A percentile compares a stretch with the other conserved stretches of the same genome.
phyloP scores from a whole-genome alignment of 495 filamentous ascomycete species.

The Tuber magnatum region DNA sequence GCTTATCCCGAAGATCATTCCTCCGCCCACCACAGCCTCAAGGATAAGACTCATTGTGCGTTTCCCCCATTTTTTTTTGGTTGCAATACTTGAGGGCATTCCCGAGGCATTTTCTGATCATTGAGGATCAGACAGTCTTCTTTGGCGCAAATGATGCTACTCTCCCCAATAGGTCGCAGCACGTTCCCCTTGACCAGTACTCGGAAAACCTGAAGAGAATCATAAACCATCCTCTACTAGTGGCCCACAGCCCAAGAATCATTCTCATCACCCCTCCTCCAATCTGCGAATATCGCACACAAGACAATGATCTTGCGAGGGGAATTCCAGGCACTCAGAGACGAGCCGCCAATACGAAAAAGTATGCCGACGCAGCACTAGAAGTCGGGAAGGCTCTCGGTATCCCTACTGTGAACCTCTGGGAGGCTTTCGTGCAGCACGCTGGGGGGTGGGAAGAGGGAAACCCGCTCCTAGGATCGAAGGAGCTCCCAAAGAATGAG shows the following conservation, averaged over 20 bases:
- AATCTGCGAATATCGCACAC: constrained; percentile 65
- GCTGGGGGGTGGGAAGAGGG: constrained; percentile 57
- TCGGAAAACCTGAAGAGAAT: constrained; percentile 63
- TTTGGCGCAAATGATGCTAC: constrained; percentile 83
- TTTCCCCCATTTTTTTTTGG: constrained; percentile 12
- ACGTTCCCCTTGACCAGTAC: constrained; percentile 67
- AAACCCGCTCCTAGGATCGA: constrained; percentile 50
- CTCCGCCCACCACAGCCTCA: constrained; percentile 49
- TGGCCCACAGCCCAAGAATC: constrained; percentile 63
- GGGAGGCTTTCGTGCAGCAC: constrained; percentile 65
- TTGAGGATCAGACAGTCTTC: constrained; percentile 57
- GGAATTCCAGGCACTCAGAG: constrained; percentile 51
- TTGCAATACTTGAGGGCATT: neutral
- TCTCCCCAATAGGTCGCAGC: constrained; percentile 55
- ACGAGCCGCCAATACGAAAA: constrained; percentile 56
- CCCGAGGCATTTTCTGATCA: constrained; percentile 12
- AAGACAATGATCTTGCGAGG: constrained; percentile 49
- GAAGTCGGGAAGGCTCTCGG: constrained; percentile 58
- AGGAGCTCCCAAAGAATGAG: constrained; percentile 47
- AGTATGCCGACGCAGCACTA: constrained; percentile 63
- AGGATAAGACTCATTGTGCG: constrained; percentile 62
- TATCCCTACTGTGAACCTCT: constrained; percentile 66
- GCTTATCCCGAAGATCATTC: constrained; percentile 55
- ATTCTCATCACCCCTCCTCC: constrained; percentile 74
- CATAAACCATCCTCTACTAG: constrained; percentile 59